Evolutionary conservation across 2,329 filamentous ascomycete genomes (phyloP).

Genomic region (Hypocreales sp.): DNA sequence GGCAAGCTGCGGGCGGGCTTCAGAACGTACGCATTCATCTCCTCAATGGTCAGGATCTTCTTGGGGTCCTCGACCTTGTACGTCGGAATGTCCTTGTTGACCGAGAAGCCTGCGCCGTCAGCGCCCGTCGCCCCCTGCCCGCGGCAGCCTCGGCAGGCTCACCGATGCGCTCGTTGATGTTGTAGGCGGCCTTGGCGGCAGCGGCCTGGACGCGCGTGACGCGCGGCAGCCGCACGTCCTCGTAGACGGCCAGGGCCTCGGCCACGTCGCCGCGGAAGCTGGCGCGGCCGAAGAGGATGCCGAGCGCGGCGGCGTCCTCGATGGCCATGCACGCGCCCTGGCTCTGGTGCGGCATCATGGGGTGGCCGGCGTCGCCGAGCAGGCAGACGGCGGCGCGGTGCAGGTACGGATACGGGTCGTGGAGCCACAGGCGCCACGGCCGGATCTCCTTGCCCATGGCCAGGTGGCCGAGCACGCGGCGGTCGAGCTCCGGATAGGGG

Average conservation of each 20-base stretch:
- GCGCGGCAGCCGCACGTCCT: slow-evolving; percentile 35
- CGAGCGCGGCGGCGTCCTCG: slow-evolving; percentile 46
- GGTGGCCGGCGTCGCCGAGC: slow-evolving; percentile 51
- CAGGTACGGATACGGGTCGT: slow-evolving; percentile 44
- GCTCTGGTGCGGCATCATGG: slow-evolving; percentile 52
- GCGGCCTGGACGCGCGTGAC: slow-evolving; percentile 41
- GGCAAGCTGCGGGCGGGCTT: fast-evolving
- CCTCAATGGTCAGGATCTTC: slow-evolving; percentile 49
- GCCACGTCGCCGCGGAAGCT: slow-evolving; percentile 30
- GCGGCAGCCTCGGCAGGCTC: too few species aligned
- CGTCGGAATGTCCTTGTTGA: slow-evolving; percentile 36
- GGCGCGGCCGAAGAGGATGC: slow-evolving; percentile 38
- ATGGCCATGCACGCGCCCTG: slow-evolving; percentile 53
- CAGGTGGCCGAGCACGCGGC: slow-evolving; percentile 39
- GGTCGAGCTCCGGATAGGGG: slow-evolving; percentile 44
- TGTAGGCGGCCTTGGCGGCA: slow-evolving; percentile 40
- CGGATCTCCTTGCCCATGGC: slow-evolving; percentile 45
- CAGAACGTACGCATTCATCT: slow-evolving; percentile 45
- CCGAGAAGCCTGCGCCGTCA: slow-evolving; percentile 35
- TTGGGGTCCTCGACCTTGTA: slow-evolving; percentile 49
- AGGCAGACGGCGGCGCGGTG: slow-evolving; percentile 35
- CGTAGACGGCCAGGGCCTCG: slow-evolving; percentile 32
- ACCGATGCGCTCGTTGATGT: slow-evolving; percentile 49
- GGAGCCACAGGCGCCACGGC: slow-evolving; percentile 48
- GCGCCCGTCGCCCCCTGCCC: too few species aligned